phyloP scores from a whole-genome alignment of 129 eudicot species.

The Solidago caesia region DNA sequence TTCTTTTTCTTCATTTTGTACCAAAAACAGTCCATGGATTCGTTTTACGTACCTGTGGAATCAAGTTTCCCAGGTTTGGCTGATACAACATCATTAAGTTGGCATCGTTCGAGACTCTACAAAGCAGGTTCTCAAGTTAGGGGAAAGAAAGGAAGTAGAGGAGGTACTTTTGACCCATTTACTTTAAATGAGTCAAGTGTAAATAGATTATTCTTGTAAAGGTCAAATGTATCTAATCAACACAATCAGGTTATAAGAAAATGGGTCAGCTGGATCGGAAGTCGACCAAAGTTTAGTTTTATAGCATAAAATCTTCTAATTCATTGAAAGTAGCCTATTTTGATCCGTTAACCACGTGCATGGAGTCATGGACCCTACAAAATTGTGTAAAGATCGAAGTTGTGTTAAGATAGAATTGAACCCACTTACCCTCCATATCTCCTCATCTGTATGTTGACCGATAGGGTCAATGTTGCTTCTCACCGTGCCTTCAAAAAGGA shows the following conservation, averaged over 20 bases:
- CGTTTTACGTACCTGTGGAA: slow-evolving; percentile 25
- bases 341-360: background rate
- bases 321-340: background rate
- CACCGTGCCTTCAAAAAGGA: slow-evolving; percentile 95
- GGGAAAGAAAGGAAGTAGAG: slow-evolving; percentile 2
- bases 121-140: slow-evolving; percentile 17
- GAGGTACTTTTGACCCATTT: background rate
- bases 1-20: background rate
- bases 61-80: slow-evolving; percentile 43
- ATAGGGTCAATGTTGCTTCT: slow-evolving; percentile 94
- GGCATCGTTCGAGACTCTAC: slow-evolving; percentile 81
- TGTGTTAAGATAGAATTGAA: background rate
- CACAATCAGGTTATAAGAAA: too few species aligned
- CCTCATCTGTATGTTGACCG: slow-evolving; percentile 76
- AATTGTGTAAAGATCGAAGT: background rate
- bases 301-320: background rate
- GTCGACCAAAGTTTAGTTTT: too few species aligned
- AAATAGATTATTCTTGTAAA: background rate
- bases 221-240: background rate
- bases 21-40: background rate
- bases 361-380: background rate
- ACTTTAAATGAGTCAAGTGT: background rate
- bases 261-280: background rate
- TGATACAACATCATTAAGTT: slow-evolving; percentile 38
- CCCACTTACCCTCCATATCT: slow-evolving; percentile 67